Conservation (phyloP, 192 early-diverging fungal species). For the Globomyces pollinis-pini region DNA sequence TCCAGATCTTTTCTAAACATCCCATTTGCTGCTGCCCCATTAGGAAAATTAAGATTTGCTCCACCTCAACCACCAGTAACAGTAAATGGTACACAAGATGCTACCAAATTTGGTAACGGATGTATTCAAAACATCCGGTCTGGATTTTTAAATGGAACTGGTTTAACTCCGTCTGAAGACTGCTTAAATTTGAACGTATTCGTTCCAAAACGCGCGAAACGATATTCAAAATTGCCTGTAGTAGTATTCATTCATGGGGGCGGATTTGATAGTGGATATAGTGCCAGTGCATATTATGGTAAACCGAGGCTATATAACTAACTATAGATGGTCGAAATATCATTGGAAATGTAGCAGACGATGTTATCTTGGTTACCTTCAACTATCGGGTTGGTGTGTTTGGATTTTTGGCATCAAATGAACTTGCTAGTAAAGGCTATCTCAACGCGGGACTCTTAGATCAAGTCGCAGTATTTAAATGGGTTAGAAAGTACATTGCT, state of each 20-base stretch:
- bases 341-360: not conserved
- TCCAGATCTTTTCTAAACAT: constrained; percentile 7
- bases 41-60: not conserved
- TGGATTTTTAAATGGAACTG: not conserved
- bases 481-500: constrained; percentile 13
- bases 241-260: constrained; percentile 40
- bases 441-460: not conserved
- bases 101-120: not conserved
- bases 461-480: not conserved
- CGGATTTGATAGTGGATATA: not conserved
- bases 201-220: constrained; percentile 10
- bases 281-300: not conserved
- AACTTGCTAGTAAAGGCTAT: not conserved
- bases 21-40: constrained; percentile 4
- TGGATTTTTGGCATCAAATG: constrained; percentile 3
- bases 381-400: constrained; percentile 1
- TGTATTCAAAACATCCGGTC: not conserved
- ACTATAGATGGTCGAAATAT: not conserved
- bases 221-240: constrained; percentile 36
- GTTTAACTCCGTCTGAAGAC: constrained; percentile 13
- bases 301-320: too few species aligned
- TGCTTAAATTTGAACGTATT: constrained; percentile 44
- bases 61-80: not conserved
- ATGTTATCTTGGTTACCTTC: not conserved
- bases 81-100: not conserved